Base-by-base conservation (phyloP, 164 flowering plant species). In the Cinnamomum chago region DNA sequence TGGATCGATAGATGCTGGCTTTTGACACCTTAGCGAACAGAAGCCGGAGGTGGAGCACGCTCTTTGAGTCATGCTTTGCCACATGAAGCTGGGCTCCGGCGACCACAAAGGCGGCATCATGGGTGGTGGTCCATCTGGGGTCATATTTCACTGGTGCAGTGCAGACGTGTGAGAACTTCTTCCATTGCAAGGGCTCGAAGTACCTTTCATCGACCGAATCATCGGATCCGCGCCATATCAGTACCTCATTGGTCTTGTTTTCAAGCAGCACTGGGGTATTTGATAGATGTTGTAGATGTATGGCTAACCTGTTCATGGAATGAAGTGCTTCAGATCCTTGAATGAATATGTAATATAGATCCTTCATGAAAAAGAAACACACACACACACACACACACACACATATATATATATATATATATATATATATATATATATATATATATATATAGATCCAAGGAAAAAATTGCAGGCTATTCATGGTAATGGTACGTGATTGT, bases 1-100 rank as follows among this genome's bases (percentile, higher is more conserved):
- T 73, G 2, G 94, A 87, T 27, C 83, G 82, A 0, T 74, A 81
- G 0, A 90, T 35, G 58, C 40, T 70, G 10, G 70, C 77, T 62
- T 79, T 65, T 0, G 80, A 72, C 2, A 91, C 87, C 66, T 77
- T 79, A 33, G 95, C 81, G 80, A 78, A 94, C 28, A 78, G 62
- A 2, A 94, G 87, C 25, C 90, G 79, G 11, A 94, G 93, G 71
- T 91, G 97, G 22, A 94, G 88, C 14, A 92, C 90, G 9, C 60
- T 80, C 80, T 86, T 91, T 1, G 86, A 78, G 2, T 79, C 82
- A 10, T 89, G 86, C 58, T 89, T 83, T 71, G 76, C 84, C 0
- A 89, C 87, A 17, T 82, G 83, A 20, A 94, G 90, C 70, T 89
- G 92, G 27, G 92, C 97, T 67, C 97, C 97, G 2, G 93, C 86